A percentile compares a stretch with the other conserved stretches of the same genome.
phyloP scores from a whole-genome alignment of 2,329 filamentous ascomycete genomes.

The Fusarium zealandicum region DNA sequence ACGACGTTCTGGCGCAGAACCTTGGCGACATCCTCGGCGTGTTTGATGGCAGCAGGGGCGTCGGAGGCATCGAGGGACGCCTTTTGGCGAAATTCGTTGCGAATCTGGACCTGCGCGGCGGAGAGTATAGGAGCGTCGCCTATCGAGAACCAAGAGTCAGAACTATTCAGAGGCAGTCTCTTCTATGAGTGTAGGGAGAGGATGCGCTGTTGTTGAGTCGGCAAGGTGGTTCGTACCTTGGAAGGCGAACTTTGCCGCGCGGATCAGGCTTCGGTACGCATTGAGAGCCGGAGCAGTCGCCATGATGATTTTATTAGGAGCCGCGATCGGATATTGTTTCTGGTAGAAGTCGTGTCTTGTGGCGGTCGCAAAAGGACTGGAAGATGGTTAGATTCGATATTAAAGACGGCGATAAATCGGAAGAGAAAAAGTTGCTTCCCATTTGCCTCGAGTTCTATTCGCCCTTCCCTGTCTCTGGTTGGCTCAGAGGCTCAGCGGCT shows the following conservation, averaged over 20 bases:
- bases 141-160: slow-evolving; percentile 46
- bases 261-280: slow-evolving; percentile 83
- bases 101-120: slow-evolving; percentile 76
- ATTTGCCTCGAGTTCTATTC: neutral
- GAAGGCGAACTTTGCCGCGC: slow-evolving; percentile 84
- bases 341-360: neutral
- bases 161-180: neutral
- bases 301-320: slow-evolving; percentile 16
- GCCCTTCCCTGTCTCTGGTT: neutral
- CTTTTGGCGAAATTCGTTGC: slow-evolving; percentile 75
- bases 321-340: neutral
- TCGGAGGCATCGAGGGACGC: slow-evolving; percentile 64
- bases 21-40: slow-evolving; percentile 82
- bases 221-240: slow-evolving; percentile 62
- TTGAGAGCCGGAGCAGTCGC: slow-evolving; percentile 65
- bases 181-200: no score
- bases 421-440: slow-evolving; percentile 18
- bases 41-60: slow-evolving; percentile 69
- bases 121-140: slow-evolving; percentile 73
- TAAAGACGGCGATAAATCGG: slow-evolving; percentile 11
- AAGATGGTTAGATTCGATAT: slow-evolving; percentile 1
- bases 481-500: slow-evolving; percentile 1
- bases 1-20: slow-evolving; percentile 87
- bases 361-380: neutral
- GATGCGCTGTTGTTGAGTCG: neutral